Evolutionary conservation across 1,284 basidiomycete genomes (phyloP), one percentile per base, ranked within the genome.

Genomic region (Amylostereum areolatum): DNA sequence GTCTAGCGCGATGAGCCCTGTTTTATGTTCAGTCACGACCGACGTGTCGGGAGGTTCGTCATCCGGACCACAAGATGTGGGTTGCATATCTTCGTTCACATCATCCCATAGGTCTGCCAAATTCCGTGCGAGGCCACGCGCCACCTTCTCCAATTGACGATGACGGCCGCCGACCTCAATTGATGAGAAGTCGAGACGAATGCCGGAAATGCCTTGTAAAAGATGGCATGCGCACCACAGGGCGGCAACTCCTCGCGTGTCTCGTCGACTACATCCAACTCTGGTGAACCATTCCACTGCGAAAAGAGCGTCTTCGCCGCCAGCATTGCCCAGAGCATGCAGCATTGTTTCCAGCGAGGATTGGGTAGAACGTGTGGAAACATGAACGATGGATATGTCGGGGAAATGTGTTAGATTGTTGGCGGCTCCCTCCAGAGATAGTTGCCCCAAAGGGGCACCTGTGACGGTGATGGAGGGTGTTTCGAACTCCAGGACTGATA

Each of bases 161-260:
- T 63, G 62, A 7, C 62, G 57, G 34, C 11, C 40, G 12, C 30
- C 50, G 33, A 57, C 49, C 27, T 59, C 50, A 3, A 47, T 43
- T n/a, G 53, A 55, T n/a, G 57, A 57, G 5, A 57, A 52, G 12
- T 57, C 63, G 7, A 83, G 62, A 8, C 67, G 68, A 2, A 84
- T 64, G 1, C 67, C 66, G 0, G 76, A 68, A 3, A 85, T 71
- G 2, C 93, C 93, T 55, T 90, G 84, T 47, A 96, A 63, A 0
- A 96, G 64, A 45, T 77, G 73, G 53, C 79, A 77, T 1, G 86
- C 85, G 58, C 88, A 88, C 89, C 92, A 95, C n/a, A 93, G 68
- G 1, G 89, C 89, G 0, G 90, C 79, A 1, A 82, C 81, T 3
- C 83, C 75, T 34, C 73, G 69, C 7, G 60, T 66, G 7, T 72